Conservation (phyloP, 1,284 basidiomycete genomes). For the Rhodofomes roseus region DNA sequence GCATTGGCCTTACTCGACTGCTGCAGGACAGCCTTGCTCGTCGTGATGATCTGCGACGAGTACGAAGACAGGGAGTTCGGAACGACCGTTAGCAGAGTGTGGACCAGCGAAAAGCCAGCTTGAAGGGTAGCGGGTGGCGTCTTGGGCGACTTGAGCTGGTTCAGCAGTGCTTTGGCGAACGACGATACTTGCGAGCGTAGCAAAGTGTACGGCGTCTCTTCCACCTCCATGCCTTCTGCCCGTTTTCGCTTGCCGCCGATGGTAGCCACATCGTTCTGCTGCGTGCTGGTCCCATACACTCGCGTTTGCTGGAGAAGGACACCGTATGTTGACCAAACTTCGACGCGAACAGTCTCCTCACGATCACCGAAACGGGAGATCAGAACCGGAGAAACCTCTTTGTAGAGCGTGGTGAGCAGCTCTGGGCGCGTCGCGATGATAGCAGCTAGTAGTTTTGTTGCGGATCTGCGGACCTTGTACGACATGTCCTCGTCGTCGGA, state of each 20-base stretch:
- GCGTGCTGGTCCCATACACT: constrained; percentile 62
- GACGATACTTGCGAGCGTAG: constrained; percentile 73
- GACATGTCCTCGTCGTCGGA: constrained; percentile 99
- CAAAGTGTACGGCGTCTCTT: constrained; percentile 72
- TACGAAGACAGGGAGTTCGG: constrained; percentile 81
- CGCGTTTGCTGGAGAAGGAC: constrained; percentile 79
- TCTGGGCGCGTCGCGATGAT: constrained; percentile 89
- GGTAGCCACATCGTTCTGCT: constrained; percentile 48
- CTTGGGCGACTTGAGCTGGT: constrained; percentile 81
- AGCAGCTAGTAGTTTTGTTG: constrained; percentile 86
- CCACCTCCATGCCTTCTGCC: constrained; percentile 66
- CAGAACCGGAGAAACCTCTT: constrained; percentile 81
- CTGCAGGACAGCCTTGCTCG: constrained; percentile 59
- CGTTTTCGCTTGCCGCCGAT: constrained; percentile 77
- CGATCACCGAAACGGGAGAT: constrained; percentile 92
- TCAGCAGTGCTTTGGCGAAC: constrained; percentile 78
- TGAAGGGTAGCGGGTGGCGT: constrained; percentile 79
- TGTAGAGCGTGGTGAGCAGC: constrained; percentile 75
- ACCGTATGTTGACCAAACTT: constrained; percentile 87
- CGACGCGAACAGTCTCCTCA: constrained; percentile 93
- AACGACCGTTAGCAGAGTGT: constrained; percentile 75
- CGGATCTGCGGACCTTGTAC: constrained; percentile 93
- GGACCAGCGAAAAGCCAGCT: constrained; percentile 79
- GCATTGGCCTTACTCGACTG: constrained; percentile 65
- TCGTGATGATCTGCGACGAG: constrained; percentile 56